Conservation (phyloP, 164 flowering plant genomes). For the Vitis riparia region DNA sequence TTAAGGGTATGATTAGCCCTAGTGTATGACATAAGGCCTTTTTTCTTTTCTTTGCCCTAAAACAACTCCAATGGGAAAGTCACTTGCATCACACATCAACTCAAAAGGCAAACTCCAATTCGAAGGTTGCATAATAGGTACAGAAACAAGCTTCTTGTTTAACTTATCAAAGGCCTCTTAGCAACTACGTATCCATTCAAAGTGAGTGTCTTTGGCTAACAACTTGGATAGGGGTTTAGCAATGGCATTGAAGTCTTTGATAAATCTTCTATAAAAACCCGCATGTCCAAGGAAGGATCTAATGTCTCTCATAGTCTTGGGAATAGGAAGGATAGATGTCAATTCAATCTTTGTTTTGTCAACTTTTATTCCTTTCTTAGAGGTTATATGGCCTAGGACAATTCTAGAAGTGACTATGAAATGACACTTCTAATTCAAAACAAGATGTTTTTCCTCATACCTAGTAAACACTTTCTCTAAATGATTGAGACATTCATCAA, state of each 20-base stretch:
- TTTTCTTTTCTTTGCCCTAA: background rate
- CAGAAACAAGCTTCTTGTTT: background rate
- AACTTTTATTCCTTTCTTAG: no score
- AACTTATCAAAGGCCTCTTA: background rate
- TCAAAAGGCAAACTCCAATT: conserved; percentile 1
- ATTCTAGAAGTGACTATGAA: no score
- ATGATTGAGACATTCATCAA: no score
- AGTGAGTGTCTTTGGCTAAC: background rate
- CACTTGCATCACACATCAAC: background rate
- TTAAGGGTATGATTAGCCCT: no score
- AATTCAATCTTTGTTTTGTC: no score
- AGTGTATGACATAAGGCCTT: no score
- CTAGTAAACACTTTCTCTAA: no score
- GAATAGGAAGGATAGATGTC: background rate
- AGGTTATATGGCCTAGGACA: no score
- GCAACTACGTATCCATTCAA: background rate
- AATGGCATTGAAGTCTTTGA: background rate
- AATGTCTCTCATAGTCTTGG: background rate
- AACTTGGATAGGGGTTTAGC: background rate
- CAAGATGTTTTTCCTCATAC: no score
- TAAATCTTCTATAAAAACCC: background rate
- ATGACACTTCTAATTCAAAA: no score
- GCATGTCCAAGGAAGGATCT: background rate
- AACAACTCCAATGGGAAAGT: background rate
- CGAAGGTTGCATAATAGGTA: background rate